phyloP scores from a whole-genome alignment of 768 basidiomycete species.

The Lactarius vividus region DNA sequence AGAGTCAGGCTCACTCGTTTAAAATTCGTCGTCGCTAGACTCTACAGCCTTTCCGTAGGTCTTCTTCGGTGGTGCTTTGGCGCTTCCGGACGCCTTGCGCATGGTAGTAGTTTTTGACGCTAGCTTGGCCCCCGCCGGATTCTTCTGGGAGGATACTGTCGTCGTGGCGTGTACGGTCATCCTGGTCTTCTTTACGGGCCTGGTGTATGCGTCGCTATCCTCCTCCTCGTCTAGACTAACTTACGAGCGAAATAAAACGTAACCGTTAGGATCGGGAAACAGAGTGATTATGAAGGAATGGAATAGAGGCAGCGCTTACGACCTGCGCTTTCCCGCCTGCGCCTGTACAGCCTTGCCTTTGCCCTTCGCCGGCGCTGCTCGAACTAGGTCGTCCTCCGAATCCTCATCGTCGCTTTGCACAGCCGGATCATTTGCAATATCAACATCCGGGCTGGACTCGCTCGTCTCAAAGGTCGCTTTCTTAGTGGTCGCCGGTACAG shows the following conservation, averaged over 20 bases:
- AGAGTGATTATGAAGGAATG: neutral
- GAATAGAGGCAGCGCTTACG: slow-evolving; percentile 40
- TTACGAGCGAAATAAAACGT: neutral
- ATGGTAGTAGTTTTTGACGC: slow-evolving; percentile 17
- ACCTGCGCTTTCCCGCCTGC: slow-evolving; percentile 60
- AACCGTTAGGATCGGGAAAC: neutral
- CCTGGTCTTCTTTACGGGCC: slow-evolving; percentile 57
- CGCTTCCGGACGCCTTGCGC: slow-evolving; percentile 56
- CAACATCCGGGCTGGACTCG: slow-evolving; percentile 34
- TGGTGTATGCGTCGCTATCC: slow-evolving; percentile 31
- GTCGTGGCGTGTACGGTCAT: slow-evolving; percentile 38
- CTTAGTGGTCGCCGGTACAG: too few relatives aligned
- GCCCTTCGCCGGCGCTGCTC: slow-evolving; percentile 36
- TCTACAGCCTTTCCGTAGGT: slow-evolving; percentile 32
- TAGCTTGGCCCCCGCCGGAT: slow-evolving; percentile 8
- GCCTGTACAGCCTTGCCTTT: slow-evolving; percentile 46
- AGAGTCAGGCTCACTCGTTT: slow-evolving; percentile 41
- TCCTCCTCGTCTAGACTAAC: slow-evolving; percentile 9
- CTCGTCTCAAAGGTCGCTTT: slow-evolving; percentile 6
- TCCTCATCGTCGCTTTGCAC: slow-evolving; percentile 38
- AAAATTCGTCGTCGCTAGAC: slow-evolving; percentile 44
- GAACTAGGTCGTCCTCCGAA: slow-evolving; percentile 37
- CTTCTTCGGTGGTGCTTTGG: slow-evolving; percentile 37
- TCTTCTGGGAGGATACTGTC: slow-evolving; percentile 61
- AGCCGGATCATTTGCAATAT: slow-evolving; percentile 29